Conservation (phyloP, 805 yeast species). For the Pichia pseudocactophila region DNA sequence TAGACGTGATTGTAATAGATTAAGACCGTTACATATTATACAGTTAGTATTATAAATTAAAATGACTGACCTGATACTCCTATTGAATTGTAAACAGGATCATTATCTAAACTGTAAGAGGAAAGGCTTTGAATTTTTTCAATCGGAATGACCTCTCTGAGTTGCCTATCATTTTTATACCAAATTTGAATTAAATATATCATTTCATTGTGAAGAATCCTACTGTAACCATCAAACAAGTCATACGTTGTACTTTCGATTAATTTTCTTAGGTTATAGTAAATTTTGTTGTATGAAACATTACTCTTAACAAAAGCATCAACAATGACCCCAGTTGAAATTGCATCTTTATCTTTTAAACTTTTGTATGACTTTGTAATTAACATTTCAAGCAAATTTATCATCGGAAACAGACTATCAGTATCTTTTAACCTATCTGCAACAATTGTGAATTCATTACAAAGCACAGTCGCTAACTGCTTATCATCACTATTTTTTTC, state of each 20-base stretch:
- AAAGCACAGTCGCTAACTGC: conserved; percentile 32
- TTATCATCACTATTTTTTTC: conserved; percentile 19
- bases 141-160: conserved; percentile 46
- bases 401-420: conserved; percentile 75
- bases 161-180: conserved; percentile 55
- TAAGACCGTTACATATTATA: not conserved
- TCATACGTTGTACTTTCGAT: conserved; percentile 52
- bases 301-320: conserved; percentile 60
- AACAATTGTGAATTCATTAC: conserved; percentile 30
- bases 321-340: conserved; percentile 42
- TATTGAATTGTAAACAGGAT: conserved; percentile 48
- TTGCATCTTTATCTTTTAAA: conserved; percentile 11
- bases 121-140: conserved; percentile 37
- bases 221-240: conserved; percentile 36
- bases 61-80: conserved; percentile 31
- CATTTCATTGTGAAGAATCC: not conserved
- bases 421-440: conserved; percentile 61
- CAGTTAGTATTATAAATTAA: conserved; percentile 2
- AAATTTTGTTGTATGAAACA: conserved; percentile 53
- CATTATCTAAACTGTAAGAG: conserved; percentile 41
- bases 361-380: conserved; percentile 41
- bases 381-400: conserved; percentile 57
- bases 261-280: conserved; percentile 52
- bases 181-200: conserved; percentile 49
- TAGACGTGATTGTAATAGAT: conserved; percentile 4